Percentiles rank a stretch among this genome's conserved stretches.
These are phyloP conservation scores for Trichosporon ovoides DNA, from an alignment of 1,284 basidiomycete genomes.

Conservation along the genomic window DNA sequence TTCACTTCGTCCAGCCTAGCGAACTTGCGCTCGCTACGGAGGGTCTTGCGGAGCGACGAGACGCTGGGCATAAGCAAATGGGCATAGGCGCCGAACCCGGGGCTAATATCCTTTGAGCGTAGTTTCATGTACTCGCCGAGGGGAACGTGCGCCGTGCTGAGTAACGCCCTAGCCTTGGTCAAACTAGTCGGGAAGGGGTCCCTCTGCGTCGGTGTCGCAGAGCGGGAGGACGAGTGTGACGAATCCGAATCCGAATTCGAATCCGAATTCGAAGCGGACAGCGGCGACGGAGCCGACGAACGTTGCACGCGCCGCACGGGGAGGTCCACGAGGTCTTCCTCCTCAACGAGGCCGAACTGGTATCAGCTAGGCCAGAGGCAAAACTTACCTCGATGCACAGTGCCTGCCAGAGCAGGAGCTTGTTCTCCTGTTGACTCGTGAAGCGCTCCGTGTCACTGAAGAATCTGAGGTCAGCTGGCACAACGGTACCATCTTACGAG, in stretches of 20 bases:
- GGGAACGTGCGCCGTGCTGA: constrained; percentile 40
- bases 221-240: constrained; percentile 10
- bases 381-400: constrained; percentile 41
- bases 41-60: constrained; percentile 23
- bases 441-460: constrained; percentile 16
- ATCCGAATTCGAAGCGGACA: not conserved
- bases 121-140: constrained; percentile 37
- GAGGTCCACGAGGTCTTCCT: constrained; percentile 18
- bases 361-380: not conserved
- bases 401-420: constrained; percentile 43
- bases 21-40: constrained; percentile 20
- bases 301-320: not conserved
- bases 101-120: constrained; percentile 10
- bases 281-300: not conserved
- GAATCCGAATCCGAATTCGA: not conserved
- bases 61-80: constrained; percentile 28
- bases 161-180: constrained; percentile 26
- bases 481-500: not conserved
- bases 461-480: constrained; percentile 12
- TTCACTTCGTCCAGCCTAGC: constrained; percentile 24
- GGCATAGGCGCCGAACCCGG: constrained; percentile 11
- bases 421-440: constrained; percentile 32
- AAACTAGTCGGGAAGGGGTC: constrained; percentile 32
- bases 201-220: constrained; percentile 11
- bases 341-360: constrained; percentile 29